These are phyloP conservation scores for Datisca glomerata DNA, from an alignment of 306 rosid species.

Conservation along the genomic window DNA sequence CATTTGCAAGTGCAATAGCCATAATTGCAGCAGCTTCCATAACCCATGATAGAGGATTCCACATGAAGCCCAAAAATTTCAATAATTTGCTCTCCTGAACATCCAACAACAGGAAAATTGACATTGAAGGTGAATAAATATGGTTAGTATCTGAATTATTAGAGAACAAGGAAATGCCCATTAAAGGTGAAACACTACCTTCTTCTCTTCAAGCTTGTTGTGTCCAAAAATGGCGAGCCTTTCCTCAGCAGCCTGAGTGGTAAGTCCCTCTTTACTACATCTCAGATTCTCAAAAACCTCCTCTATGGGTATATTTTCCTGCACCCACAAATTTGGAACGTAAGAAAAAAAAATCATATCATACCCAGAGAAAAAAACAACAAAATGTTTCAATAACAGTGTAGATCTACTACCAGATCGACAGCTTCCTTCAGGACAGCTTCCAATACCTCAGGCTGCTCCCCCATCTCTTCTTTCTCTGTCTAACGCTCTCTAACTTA, in stretches of 20 bases:
- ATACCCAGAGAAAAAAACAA: slow-evolving; percentile 9
- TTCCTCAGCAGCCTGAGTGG: slow-evolving; percentile 76
- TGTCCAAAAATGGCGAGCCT: slow-evolving; percentile 75
- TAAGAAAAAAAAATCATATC: slow-evolving; percentile 9
- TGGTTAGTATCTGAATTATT: background rate
- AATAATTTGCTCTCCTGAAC: slow-evolving; percentile 80
- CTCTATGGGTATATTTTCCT: slow-evolving; percentile 96
- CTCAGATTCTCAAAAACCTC: slow-evolving; percentile 95
- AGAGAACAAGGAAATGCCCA: background rate
- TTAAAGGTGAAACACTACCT: slow-evolving; percentile 19
- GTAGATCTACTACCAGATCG: slow-evolving; percentile 95
- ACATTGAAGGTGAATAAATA: too few species aligned
- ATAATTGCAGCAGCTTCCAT: slow-evolving; percentile 99
- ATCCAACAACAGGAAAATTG: slow-evolving; percentile 17
- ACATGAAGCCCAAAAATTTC: slow-evolving; percentile 95
- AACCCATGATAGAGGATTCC: slow-evolving; percentile 99
- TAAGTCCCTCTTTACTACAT: slow-evolving; percentile 90
- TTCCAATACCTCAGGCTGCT: slow-evolving; percentile 71
- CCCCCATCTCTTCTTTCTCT: slow-evolving; percentile 36
- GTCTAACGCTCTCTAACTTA: slow-evolving; percentile 12
- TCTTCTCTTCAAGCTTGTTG: slow-evolving; percentile 96
- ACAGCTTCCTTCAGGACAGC: slow-evolving; percentile 94
- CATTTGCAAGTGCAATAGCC: slow-evolving; percentile 99
- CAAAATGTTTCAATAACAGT: slow-evolving; percentile 7
- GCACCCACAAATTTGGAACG: slow-evolving; percentile 23